A percentile compares a stretch with the other conserved stretches of the same genome.
These are phyloP conservation scores for Aspergillus neoniger DNA, from an alignment of 2,329 filamentous ascomycete genomes.

Conservation along the genomic window DNA sequence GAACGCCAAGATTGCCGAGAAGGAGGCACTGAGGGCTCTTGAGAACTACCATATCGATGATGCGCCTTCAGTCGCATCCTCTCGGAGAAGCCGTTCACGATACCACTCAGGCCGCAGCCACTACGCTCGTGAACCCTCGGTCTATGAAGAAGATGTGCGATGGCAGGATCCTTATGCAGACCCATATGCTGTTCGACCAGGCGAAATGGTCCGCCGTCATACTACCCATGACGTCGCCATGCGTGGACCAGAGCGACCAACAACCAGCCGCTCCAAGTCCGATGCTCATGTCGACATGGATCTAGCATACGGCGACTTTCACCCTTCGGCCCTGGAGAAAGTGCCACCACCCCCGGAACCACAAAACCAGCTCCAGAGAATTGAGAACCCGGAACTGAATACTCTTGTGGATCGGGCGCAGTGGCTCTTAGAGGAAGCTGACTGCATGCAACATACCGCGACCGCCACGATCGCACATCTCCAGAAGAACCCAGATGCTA, in stretches of 20 bases:
- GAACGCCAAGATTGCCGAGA: constrained; percentile 60
- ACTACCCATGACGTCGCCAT: constrained; percentile 41
- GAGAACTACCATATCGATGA: constrained; percentile 54
- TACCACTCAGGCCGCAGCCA: constrained; percentile 34
- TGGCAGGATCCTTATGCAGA: constrained; percentile 25
- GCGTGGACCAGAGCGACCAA: constrained; percentile 29
- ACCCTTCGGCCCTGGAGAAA: constrained; percentile 55
- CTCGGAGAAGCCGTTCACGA: constrained; percentile 42
- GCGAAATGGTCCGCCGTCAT: constrained; percentile 39
- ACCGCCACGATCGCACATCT: constrained; percentile 78
- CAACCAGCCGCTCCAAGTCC: constrained; percentile 33
- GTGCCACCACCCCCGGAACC: constrained; percentile 13
- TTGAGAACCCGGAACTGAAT: constrained; percentile 61
- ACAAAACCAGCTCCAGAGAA: constrained; percentile 33
- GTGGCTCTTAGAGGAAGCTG: constrained; percentile 76
- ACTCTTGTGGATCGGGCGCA: constrained; percentile 75
- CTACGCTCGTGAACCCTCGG: constrained; percentile 21
- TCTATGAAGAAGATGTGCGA: constrained; percentile 35
- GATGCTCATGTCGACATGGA: constrained; percentile 73
- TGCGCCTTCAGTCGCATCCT: constrained; percentile 46
- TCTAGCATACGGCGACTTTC: constrained; percentile 85
- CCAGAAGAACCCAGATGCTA: constrained; percentile 81
- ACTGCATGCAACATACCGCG: constrained; percentile 84
- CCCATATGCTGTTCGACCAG: constrained; percentile 24
- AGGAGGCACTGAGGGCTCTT: constrained; percentile 60